These are phyloP conservation scores for Thalia dealbata DNA, from an alignment of 176 grass and related monocot species.

Conservation along the genomic window DNA sequence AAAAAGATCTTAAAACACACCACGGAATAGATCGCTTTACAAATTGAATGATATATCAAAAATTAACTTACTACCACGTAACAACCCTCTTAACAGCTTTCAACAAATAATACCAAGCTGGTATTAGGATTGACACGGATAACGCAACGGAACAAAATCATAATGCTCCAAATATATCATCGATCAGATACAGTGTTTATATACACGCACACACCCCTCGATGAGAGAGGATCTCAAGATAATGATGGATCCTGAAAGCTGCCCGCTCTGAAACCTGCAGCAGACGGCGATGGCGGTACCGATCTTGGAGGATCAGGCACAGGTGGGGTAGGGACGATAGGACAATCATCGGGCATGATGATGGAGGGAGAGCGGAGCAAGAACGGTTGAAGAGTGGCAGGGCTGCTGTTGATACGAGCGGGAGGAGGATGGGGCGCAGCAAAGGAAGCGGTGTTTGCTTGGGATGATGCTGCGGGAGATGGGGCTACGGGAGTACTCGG, in stretches of 20 bases:
- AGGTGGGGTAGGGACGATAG: constrained; percentile 34
- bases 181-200: no score
- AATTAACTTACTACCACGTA: no score
- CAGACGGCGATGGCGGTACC: neutral
- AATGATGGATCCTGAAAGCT: neutral
- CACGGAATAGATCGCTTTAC: no score
- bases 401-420: constrained; percentile 24
- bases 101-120: no score
- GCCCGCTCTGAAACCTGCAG: neutral
- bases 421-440: constrained; percentile 1
- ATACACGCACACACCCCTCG: no score
- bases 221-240: neutral
- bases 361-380: constrained; percentile 21
- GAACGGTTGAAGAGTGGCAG: constrained; percentile 10
- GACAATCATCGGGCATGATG: constrained; percentile 39
- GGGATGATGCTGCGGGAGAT: constrained; percentile 14
- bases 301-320: constrained; percentile 9
- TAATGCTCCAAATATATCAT: no score
- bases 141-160: no score
- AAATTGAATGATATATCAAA: no score
- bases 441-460: neutral
- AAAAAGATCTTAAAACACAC: no score
- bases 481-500: constrained; percentile 36
- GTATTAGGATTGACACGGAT: no score
- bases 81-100: no score